A percentile compares a stretch with the other conserved stretches of the same genome.
phyloP scores from a whole-genome alignment of 192 early-diverging fungal genomes.

The Podila verticillata region DNA sequence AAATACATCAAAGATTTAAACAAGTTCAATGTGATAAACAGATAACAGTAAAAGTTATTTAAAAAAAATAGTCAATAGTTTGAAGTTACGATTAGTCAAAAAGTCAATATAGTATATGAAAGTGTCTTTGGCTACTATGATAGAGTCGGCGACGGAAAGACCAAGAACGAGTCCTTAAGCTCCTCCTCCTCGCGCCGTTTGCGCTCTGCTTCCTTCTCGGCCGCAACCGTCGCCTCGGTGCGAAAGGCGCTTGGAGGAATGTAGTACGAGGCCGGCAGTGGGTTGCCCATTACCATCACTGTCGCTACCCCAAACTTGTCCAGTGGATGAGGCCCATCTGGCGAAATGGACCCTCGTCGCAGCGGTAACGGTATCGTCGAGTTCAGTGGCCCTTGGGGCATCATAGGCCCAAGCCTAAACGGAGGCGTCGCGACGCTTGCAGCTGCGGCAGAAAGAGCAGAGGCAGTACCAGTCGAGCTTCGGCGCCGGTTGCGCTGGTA shows the following conservation, averaged over 20 bases:
- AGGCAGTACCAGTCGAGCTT: background rate
- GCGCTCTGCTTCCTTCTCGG: slow-evolving; percentile 20
- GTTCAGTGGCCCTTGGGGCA: background rate
- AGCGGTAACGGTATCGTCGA: background rate
- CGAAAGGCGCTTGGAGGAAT: slow-evolving; percentile 46
- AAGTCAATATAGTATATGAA: background rate
- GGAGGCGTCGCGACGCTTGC: background rate
- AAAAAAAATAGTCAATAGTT: background rate
- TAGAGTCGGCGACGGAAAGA: slow-evolving; percentile 26
- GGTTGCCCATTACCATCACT: slow-evolving; percentile 1
- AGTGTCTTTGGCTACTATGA: slow-evolving; percentile 2
- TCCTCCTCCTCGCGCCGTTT: slow-evolving; percentile 19
- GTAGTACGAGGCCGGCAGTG: slow-evolving; percentile 32
- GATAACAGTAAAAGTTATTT: background rate
- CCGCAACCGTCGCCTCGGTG: slow-evolving; percentile 29
- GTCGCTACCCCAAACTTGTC: background rate
- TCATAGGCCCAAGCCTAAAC: background rate
- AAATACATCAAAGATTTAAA: no score
- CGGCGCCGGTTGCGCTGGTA: slow-evolving; percentile 11
- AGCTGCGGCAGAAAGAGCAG: background rate
- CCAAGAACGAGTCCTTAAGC: slow-evolving; percentile 23
- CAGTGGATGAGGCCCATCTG: background rate
- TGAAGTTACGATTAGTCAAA: background rate
- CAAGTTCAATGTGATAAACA: no score
- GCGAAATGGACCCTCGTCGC: background rate